Base-by-base conservation (phyloP, 192 early-diverging fungal genomes). In the Gamsiella multidivaricata region DNA sequence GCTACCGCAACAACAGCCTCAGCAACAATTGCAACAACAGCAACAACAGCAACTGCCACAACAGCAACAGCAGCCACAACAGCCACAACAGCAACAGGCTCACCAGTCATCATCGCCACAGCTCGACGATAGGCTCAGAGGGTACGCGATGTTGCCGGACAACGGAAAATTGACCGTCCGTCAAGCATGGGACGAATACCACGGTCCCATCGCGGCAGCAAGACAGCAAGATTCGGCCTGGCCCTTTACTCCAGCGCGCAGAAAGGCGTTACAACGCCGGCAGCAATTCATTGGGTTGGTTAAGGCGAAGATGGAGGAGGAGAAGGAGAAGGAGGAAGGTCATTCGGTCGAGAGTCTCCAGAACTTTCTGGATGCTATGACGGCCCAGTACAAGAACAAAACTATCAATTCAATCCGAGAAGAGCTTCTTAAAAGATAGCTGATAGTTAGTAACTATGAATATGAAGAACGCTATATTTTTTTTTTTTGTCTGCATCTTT, bases 131-230 rank as follows among this genome's bases (percentile, higher is more conserved):
- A 18, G 23, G 10, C 17, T 23, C 9, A 37, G 10, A 28, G 39
- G 34, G 39, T 58, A 58, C 23, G 28, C 23, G 15, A 58, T 58
- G 56, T 11, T 41, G 7, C 12, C 56, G 37, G 39, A 58, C 22
- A 39, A 33, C 23, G 39, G 39, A 15, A 12, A 9, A 39, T 14
- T 58, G 56, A 58, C 56, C 20, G 25, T 58, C 14, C 34, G 56
- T 15, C 34, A 34, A 34, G 56, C 39, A 9, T 58, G 56, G 56
- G 37, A 58, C 25, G 39, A 58, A 25, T 58, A 23, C 14, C 56
- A 58, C 17, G 22, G 33, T 17, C 39, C 33, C 5, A 22, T 58
- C 26, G 23, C 56, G 17, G 46, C 6, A 22, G 46, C 46, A 22
- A 47, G n/a, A 47, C 12, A 47, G 9, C 5, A 15, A n/a, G 46